phyloP scores from a whole-genome alignment of 2,329 filamentous ascomycete species.

The Paraphaeosphaeria sporulosa region DNA sequence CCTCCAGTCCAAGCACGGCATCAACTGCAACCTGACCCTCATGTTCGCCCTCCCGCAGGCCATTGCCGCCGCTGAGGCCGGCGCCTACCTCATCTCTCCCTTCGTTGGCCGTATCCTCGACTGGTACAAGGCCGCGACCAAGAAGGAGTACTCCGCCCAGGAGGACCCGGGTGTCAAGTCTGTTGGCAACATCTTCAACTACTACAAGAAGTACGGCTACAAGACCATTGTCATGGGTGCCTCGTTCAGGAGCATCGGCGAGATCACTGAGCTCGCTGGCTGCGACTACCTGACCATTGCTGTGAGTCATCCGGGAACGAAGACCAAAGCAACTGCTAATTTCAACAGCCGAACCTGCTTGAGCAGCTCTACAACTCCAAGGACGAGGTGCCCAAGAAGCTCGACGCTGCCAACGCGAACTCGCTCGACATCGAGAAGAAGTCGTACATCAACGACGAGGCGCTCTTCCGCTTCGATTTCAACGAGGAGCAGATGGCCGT shows the following conservation, averaged over 20 bases:
- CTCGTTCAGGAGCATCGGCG: constrained; percentile 93
- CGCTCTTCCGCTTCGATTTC: constrained; percentile 96
- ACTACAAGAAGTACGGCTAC: constrained; percentile 99
- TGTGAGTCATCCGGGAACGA: constrained; percentile 59
- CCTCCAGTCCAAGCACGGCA: constrained; percentile 91
- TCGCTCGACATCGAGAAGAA: constrained; percentile 83
- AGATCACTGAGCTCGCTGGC: constrained; percentile 97
- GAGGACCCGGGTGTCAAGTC: constrained; percentile 97
- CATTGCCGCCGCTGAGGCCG: constrained; percentile 93
- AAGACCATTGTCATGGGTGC: constrained; percentile 99
- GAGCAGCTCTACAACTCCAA: constrained; percentile 91
- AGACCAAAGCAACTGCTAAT: constrained; percentile 21
- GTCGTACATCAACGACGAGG: constrained; percentile 88
- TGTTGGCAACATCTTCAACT: constrained; percentile 96
- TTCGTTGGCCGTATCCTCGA: constrained; percentile 99
- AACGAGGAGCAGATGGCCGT: constrained; percentile 99
- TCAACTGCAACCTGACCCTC: constrained; percentile 99
- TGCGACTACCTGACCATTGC: constrained; percentile 99
- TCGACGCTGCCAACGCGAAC: constrained; percentile 72
- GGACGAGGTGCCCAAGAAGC: constrained; percentile 88
- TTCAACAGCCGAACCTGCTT: constrained; percentile 79
- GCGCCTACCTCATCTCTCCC: constrained; percentile 96
- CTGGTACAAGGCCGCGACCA: constrained; percentile 97
- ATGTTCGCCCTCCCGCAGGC: constrained; percentile 97
- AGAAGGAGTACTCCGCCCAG: constrained; percentile 89